These are phyloP conservation scores for Trypanosomatidae sp. DNA, from an alignment of 208 protist species.

Conservation along the genomic window DNA sequence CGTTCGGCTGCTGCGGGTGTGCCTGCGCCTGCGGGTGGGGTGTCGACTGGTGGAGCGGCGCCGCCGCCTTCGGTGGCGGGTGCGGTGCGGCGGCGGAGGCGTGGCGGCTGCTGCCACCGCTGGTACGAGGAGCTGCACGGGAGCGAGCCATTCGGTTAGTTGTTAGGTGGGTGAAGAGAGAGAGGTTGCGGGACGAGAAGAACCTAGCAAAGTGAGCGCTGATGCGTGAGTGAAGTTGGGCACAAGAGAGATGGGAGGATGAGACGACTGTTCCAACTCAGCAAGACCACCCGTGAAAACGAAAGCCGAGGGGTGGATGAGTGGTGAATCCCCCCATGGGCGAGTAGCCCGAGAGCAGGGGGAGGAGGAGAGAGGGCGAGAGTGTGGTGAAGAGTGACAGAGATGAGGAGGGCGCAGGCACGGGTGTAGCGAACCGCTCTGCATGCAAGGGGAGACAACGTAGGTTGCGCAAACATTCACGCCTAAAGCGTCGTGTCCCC, in stretches of 20 bases:
- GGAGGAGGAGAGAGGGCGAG: not conserved
- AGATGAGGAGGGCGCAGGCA: not conserved
- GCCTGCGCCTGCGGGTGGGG: conserved; percentile 16
- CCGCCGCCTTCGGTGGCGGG: conserved; percentile 26
- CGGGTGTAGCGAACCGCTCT: not conserved
- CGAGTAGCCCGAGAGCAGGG: no score
- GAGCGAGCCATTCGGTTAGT: conserved; percentile 56
- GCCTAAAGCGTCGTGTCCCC: not conserved
- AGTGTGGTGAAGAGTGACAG: not conserved
- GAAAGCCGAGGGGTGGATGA: not conserved
- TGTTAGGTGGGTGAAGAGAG: not conserved
- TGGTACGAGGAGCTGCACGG: conserved; percentile 39
- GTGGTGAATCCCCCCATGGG: no score
- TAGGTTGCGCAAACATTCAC: not conserved
- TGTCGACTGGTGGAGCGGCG: conserved; percentile 20
- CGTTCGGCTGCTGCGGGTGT: conserved; percentile 30
- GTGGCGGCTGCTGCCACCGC: conserved; percentile 17
- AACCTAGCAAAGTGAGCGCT: not conserved
- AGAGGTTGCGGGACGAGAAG: not conserved
- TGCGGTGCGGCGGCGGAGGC: conserved; percentile 17
- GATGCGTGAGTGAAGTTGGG: not conserved
- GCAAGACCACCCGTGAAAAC: not conserved
- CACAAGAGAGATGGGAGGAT: not conserved
- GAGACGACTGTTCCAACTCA: not conserved
- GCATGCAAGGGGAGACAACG: not conserved